Conservation (phyloP, 805 yeast species). For the Candida silvicultrix region DNA sequence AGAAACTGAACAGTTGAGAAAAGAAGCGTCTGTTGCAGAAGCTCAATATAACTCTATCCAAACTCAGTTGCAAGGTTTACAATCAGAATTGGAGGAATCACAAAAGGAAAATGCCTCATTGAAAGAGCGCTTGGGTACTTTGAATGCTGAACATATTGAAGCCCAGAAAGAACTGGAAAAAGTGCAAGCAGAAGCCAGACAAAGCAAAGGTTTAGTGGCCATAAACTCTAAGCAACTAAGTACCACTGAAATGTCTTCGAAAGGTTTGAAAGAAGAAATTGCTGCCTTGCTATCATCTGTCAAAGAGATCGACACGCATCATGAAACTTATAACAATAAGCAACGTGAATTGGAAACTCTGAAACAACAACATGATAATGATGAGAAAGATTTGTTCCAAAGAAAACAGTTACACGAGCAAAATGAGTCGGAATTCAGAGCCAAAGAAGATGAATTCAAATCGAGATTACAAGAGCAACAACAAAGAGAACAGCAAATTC, state of each 20-base stretch:
- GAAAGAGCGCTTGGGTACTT: constrained; percentile 60
- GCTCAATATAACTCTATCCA: constrained; percentile 72
- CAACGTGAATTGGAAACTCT: constrained; percentile 26
- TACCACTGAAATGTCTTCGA: constrained; percentile 47
- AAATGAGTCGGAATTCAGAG: constrained; percentile 10
- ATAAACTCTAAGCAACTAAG: constrained; percentile 68
- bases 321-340: constrained; percentile 30
- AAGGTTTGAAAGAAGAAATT: constrained; percentile 37
- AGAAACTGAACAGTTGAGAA: constrained; percentile 64
- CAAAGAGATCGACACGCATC: constrained; percentile 31
- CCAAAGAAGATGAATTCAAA: constrained; percentile 24
- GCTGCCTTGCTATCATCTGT: constrained; percentile 23
- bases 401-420: constrained; percentile 22
- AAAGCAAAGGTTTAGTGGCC: constrained; percentile 54
- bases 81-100: constrained; percentile 54
- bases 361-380: constrained; percentile 26
- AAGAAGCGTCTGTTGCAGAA: constrained; percentile 70
- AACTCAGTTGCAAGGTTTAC: constrained; percentile 53
- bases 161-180: constrained; percentile 49
- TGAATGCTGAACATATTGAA: constrained; percentile 62
- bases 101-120: constrained; percentile 59
- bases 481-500: constrained; percentile 28
- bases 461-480: constrained; percentile 27
- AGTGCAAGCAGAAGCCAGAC: constrained; percentile 47
- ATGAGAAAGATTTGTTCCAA: constrained; percentile 27